Percentiles rank a stretch among this genome's conserved stretches.
Evolutionary conservation across 352 stramenopile genomes (phyloP).

Genomic region (Phytopythium cucurbitacearum): DNA sequence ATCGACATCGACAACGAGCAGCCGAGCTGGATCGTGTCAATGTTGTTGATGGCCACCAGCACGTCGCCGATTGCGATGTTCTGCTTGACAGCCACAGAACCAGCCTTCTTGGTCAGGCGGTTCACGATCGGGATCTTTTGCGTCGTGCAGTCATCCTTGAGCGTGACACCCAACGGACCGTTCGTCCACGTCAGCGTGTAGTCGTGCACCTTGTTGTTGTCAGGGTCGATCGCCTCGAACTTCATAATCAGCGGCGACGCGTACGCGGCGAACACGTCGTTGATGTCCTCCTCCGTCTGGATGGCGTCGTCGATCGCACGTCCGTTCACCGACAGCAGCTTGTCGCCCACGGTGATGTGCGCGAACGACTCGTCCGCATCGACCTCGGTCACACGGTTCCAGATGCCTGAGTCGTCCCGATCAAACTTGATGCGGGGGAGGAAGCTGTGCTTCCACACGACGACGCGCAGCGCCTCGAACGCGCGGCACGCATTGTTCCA

Average conservation of each 20-base stretch:
- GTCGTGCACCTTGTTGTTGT: slow-evolving; percentile 68
- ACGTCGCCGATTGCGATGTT: slow-evolving; percentile 87
- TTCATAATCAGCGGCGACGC: slow-evolving; percentile 82
- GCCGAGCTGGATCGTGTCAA: slow-evolving; percentile 84
- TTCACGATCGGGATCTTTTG: slow-evolving; percentile 88
- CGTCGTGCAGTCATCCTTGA: slow-evolving; percentile 82
- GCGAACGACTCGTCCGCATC: slow-evolving; percentile 80
- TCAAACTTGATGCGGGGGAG: slow-evolving; percentile 63
- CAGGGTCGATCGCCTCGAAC: slow-evolving; percentile 50
- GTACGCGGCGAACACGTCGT: slow-evolving; percentile 70
- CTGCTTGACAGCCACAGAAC: slow-evolving; percentile 84
- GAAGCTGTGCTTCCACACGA: slow-evolving; percentile 88
- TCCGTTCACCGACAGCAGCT: slow-evolving; percentile 75
- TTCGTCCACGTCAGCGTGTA: slow-evolving; percentile 88
- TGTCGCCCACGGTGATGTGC: slow-evolving; percentile 66
- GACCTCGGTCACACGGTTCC: slow-evolving; percentile 60
- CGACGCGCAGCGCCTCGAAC: slow-evolving; percentile 73
- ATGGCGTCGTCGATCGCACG: slow-evolving; percentile 58
- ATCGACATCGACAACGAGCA: slow-evolving; percentile 88
- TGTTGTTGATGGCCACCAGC: slow-evolving; percentile 87
- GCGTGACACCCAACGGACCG: slow-evolving; percentile 75
- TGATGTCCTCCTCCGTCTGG: slow-evolving; percentile 56
- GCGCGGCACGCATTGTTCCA: slow-evolving; percentile 81
- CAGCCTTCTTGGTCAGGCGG: slow-evolving; percentile 80
- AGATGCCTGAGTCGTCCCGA: slow-evolving; percentile 41